A percentile compares a stretch with the other conserved stretches of the same genome.
phyloP scores from a whole-genome alignment of 495 filamentous ascomycete species.

The Talaromyces ruber region DNA sequence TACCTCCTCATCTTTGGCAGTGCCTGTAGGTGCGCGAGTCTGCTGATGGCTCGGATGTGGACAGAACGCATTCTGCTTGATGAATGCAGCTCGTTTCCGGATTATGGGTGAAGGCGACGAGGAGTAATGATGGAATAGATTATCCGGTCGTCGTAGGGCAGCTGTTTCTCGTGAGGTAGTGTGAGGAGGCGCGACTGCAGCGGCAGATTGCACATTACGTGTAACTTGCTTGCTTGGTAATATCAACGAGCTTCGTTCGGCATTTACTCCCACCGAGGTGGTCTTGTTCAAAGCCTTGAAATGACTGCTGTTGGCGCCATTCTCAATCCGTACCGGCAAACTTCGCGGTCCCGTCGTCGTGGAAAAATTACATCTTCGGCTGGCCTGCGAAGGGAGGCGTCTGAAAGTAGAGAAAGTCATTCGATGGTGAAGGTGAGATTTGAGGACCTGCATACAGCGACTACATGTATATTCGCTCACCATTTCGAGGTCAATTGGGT shows the following conservation, averaged over 20 bases:
- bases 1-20: slow-evolving; percentile 33
- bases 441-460: slow-evolving; percentile 32
- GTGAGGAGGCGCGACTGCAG: slow-evolving; percentile 4
- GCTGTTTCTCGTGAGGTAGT: slow-evolving; percentile 19
- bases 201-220: slow-evolving; percentile 1
- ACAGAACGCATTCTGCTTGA: slow-evolving; percentile 84
- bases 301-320: background rate
- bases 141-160: slow-evolving; percentile 59
- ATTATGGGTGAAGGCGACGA: slow-evolving; percentile 80
- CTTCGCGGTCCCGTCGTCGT: background rate
- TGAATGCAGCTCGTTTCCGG: slow-evolving; percentile 74
- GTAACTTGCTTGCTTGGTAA: background rate
- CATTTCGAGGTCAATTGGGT: slow-evolving; percentile 17
- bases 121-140: slow-evolving; percentile 89
- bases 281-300: background rate
- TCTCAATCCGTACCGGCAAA: background rate
- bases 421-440: slow-evolving; percentile 14
- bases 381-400: background rate
- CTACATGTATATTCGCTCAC: slow-evolving; percentile 33
- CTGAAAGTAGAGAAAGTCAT: background rate
- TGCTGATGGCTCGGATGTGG: slow-evolving; percentile 77
- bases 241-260: background rate
- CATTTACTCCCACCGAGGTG: background rate
- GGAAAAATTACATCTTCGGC: slow-evolving; percentile 2
- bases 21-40: slow-evolving; percentile 51